These are phyloP conservation scores for Diaporthe sp. DNA, from an alignment of 2,329 filamentous ascomycete species.

Conservation along the genomic window DNA sequence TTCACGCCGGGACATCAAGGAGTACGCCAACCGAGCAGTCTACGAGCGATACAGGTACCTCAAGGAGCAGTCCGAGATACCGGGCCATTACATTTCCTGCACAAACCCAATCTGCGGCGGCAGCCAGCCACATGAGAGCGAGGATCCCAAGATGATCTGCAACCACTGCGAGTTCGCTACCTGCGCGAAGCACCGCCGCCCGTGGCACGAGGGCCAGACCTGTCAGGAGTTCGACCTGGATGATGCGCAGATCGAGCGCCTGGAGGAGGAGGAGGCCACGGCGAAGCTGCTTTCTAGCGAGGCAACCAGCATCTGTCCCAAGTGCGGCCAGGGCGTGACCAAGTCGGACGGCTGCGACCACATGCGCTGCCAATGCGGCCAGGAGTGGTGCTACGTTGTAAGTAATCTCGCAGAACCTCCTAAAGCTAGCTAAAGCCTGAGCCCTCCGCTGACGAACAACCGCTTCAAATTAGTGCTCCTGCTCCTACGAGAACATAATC, in stretches of 20 bases:
- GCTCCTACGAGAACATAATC: conserved; percentile 34
- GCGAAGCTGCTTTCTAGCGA: conserved; percentile 34
- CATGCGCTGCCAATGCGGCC: conserved; percentile 36
- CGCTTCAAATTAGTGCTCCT: conserved; percentile 20
- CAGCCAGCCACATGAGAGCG: conserved; percentile 32
- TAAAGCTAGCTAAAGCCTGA: too few species aligned
- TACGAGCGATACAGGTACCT: conserved; percentile 35
- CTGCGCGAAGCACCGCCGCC: conserved; percentile 36
- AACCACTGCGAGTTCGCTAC: conserved; percentile 32
- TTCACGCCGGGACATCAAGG: conserved; percentile 17
- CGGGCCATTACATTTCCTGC: conserved; percentile 38
- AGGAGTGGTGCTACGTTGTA: conserved; percentile 38
- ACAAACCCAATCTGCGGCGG: conserved; percentile 34
- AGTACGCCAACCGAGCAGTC: conserved; percentile 17
- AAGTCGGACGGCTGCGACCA: conserved; percentile 37
- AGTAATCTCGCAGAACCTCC: neutral
- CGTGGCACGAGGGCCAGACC: conserved; percentile 36
- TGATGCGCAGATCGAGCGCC: conserved; percentile 35
- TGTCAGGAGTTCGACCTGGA: conserved; percentile 35
- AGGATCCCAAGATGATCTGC: conserved; percentile 33
- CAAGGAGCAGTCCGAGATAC: conserved; percentile 35
- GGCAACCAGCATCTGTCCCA: conserved; percentile 36
- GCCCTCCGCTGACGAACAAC: neutral
- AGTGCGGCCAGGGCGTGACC: conserved; percentile 38
- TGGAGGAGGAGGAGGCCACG: conserved; percentile 39